A percentile compares a stretch with the other conserved stretches of the same genome.
Conservation (phyloP, 2,329 filamentous ascomycete species). For the Cryphonectria naterciae region DNA sequence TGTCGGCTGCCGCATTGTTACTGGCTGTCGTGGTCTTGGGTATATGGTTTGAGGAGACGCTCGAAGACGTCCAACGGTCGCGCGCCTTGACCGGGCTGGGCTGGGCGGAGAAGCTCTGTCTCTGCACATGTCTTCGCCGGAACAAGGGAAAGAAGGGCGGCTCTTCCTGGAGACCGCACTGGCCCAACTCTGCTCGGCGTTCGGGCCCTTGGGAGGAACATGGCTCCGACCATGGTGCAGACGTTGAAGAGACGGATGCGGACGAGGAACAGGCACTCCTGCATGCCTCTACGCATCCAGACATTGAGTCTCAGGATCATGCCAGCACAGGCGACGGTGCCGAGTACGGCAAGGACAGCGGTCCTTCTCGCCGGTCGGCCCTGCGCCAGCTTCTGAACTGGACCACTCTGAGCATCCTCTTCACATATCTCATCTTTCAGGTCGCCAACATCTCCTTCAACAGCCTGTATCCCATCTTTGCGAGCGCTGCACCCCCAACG, state of each 20-base stretch:
- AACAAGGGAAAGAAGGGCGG: slow-evolving; percentile 30
- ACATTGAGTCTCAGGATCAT: slow-evolving; percentile 31
- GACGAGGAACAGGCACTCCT: slow-evolving; percentile 26
- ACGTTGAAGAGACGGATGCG: slow-evolving; percentile 22
- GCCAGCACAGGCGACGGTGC: slow-evolving; percentile 36
- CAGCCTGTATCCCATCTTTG: slow-evolving; percentile 92
- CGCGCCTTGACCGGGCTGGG: slow-evolving; percentile 31
- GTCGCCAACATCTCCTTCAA: slow-evolving; percentile 95
- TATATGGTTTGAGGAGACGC: slow-evolving; percentile 86
- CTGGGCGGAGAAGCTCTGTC: slow-evolving; percentile 36
- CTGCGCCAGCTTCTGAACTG: slow-evolving; percentile 70
- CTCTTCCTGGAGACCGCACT: slow-evolving; percentile 36
- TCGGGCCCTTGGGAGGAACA: slow-evolving; percentile 17
- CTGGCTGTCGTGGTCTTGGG: slow-evolving; percentile 73
- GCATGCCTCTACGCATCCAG: slow-evolving; percentile 2
- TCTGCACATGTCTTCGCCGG: slow-evolving; percentile 30
- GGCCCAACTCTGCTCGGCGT: slow-evolving; percentile 27
- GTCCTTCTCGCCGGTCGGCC: slow-evolving; percentile 43
- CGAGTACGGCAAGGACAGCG: slow-evolving; percentile 52
- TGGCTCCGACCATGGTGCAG: slow-evolving; percentile 31
- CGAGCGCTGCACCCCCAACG: slow-evolving; percentile 72
- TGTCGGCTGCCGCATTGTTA: slow-evolving; percentile 73
- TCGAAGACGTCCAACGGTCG: slow-evolving; percentile 53
- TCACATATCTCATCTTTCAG: slow-evolving; percentile 91
- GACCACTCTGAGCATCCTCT: slow-evolving; percentile 79